These are phyloP conservation scores for Fusarium sp. DNA, from an alignment of 2,329 filamentous ascomycete species.

Conservation along the genomic window DNA sequence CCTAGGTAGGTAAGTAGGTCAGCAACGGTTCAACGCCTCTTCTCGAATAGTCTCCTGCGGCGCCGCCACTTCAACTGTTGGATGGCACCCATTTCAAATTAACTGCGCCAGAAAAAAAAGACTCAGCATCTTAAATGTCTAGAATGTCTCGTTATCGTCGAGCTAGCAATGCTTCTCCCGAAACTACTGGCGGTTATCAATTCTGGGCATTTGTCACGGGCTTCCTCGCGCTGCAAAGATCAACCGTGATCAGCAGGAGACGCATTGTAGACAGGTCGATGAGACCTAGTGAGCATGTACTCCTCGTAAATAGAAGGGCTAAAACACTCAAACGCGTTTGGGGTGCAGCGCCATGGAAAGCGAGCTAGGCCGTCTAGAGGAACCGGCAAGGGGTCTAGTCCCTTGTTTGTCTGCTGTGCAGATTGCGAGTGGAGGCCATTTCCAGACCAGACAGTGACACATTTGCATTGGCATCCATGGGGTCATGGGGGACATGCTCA, in stretches of 20 bases:
- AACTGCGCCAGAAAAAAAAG: not conserved
- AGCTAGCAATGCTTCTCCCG: not conserved
- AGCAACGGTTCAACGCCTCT: constrained; percentile 28
- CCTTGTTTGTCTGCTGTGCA: constrained; percentile 1
- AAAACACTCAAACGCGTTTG: constrained; percentile 26
- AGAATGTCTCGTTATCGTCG: not conserved
- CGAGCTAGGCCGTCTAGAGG: constrained; percentile 19
- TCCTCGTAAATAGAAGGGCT: constrained; percentile 27
- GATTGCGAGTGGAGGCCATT: constrained; percentile 1
- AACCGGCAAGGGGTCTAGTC: constrained; percentile 1
- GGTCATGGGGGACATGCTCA: not conserved
- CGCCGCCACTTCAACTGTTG: constrained; percentile 21
- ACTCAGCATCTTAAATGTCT: not conserved
- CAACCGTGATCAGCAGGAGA: constrained; percentile 29
- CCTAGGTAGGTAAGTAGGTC: no score
- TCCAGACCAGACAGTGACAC: constrained; percentile 22
- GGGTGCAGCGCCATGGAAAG: constrained; percentile 17
- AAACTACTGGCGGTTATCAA: constrained; percentile 11
- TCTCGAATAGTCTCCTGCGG: constrained; percentile 4
- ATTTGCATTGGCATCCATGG: constrained; percentile 7
- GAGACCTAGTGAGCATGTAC: constrained; percentile 21
- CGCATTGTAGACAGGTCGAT: constrained; percentile 8
- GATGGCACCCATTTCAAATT: constrained; percentile 5
- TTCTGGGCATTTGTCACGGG: constrained; percentile 33
- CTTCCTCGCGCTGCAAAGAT: constrained; percentile 21